These are phyloP conservation scores for Bimuria novae-zelandiae DNA, from an alignment of 2,329 filamentous ascomycete species.

Conservation along the genomic window DNA sequence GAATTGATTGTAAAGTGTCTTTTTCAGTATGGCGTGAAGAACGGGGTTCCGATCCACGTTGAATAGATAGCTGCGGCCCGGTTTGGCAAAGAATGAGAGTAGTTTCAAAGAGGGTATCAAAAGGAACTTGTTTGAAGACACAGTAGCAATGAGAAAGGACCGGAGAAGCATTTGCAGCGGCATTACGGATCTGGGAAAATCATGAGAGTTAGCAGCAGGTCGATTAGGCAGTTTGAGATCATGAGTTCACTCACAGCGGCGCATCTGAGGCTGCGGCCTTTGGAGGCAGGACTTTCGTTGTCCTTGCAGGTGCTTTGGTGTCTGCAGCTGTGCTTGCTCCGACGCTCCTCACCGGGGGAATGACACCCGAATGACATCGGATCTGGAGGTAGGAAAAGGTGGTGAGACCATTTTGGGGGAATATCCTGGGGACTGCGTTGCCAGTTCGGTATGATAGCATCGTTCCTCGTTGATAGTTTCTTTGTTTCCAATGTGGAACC, in stretches of 20 bases:
- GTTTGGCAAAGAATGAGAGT: conserved; percentile 48
- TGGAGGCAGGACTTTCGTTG: conserved; percentile 13
- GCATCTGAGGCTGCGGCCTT: conserved; percentile 9
- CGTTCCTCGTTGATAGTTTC: neutral
- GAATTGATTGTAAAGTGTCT: conserved; percentile 88
- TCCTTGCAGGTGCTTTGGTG: conserved; percentile 6
- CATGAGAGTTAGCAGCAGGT: neutral
- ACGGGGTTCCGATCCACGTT: conserved; percentile 75
- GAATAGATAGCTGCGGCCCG: conserved; percentile 44
- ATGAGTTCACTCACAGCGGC: conserved; percentile 17
- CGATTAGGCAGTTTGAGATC: neutral
- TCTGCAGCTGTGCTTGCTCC: neutral
- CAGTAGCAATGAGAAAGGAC: conserved; percentile 47
- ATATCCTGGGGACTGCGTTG: neutral
- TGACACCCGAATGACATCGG: conserved; percentile 2
- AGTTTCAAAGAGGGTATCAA: conserved; percentile 46
- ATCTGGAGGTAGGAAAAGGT: conserved; percentile 2
- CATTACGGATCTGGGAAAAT: conserved; percentile 22
- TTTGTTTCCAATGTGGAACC: neutral
- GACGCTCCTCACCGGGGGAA: neutral
- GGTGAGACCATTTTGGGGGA: conserved; percentile 2
- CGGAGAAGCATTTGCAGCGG: conserved; percentile 34
- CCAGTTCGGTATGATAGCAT: conserved; percentile 3
- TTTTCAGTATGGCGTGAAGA: conserved; percentile 72
- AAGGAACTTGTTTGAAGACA: conserved; percentile 53